phyloP scores from a whole-genome alignment of 768 basidiomycete genomes.

The Udeniomyces megalosporus region DNA sequence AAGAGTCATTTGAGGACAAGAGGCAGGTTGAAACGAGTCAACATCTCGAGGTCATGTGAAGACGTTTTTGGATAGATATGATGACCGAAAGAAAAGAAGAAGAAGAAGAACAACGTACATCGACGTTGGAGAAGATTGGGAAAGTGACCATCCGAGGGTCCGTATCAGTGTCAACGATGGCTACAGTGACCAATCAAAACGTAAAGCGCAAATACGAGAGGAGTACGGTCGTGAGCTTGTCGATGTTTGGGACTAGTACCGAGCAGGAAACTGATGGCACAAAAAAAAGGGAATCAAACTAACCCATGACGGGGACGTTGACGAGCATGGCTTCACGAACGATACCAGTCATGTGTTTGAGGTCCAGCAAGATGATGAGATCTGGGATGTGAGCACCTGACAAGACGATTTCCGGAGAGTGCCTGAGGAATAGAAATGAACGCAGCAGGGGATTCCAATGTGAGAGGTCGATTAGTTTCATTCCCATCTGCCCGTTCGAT shows the following conservation, averaged over 20 bases:
- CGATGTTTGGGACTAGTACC: not conserved
- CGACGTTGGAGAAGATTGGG: conserved; percentile 96
- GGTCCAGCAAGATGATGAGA: conserved; percentile 80
- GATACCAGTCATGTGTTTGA: conserved; percentile 58
- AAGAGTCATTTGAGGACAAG: not conserved
- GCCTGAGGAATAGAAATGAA: conserved; percentile 17
- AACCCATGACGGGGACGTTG: conserved; percentile 79
- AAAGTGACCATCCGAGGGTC: conserved; percentile 96
- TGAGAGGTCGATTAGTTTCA: not conserved
- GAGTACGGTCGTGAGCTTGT: not conserved
- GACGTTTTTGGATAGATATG: too few relatives aligned
- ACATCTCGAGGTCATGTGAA: too few relatives aligned
- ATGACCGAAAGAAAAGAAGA: not conserved
- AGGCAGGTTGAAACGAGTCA: not conserved
- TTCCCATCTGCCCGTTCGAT: too few relatives aligned
- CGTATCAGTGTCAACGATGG: conserved; percentile 78
- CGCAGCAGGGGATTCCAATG: not conserved
- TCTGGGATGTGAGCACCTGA: conserved; percentile 44
- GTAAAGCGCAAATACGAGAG: not conserved
- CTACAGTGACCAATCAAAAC: not conserved
- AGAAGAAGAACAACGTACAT: conserved; percentile 31
- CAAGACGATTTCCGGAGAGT: conserved; percentile 25
- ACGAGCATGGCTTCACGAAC: conserved; percentile 80
- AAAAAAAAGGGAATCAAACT: not conserved
- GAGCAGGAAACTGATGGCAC: not conserved